These are phyloP conservation scores for Aspergillus nomiae DNA, from an alignment of 2,329 filamentous ascomycete species.

Conservation along the genomic window DNA sequence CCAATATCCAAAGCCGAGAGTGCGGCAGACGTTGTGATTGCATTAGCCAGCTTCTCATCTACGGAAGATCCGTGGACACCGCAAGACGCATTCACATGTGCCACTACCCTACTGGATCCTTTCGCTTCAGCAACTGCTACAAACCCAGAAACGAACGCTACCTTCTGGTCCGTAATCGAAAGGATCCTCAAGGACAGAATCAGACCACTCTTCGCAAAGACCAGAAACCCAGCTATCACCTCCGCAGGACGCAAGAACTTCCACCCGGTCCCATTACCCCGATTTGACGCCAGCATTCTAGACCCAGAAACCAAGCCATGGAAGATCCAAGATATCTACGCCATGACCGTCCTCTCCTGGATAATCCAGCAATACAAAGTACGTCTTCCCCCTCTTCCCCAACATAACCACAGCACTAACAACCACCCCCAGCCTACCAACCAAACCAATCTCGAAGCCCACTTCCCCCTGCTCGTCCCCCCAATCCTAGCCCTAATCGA, in stretches of 20 bases:
- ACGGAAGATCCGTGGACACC: constrained; percentile 40
- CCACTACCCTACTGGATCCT: constrained; percentile 20
- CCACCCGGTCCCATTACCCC: constrained; percentile 38
- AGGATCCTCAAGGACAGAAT: constrained; percentile 30
- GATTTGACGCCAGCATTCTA: constrained; percentile 38
- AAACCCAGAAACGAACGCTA: background rate
- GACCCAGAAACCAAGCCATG: constrained; percentile 43
- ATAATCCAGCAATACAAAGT: constrained; percentile 40
- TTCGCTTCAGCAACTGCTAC: background rate
- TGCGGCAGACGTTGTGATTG: constrained; percentile 29
- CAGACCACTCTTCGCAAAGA: constrained; percentile 45
- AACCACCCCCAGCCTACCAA: constrained; percentile 27
- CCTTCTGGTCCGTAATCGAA: constrained; percentile 23
- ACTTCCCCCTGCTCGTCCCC: constrained; percentile 48
- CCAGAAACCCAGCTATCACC: constrained; percentile 45
- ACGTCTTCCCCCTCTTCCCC: constrained; percentile 11
- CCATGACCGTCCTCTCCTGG: constrained; percentile 39
- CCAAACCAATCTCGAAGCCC: constrained; percentile 38
- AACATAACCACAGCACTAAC: constrained; percentile 2
- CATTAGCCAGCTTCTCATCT: constrained; percentile 36
- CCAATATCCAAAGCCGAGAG: constrained; percentile 24
- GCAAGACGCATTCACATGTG: constrained; percentile 18
- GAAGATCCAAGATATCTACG: constrained; percentile 40
- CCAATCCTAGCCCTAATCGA: constrained; percentile 48
- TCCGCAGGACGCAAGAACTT: constrained; percentile 47